These are phyloP conservation scores for Cystoderma amianthinum DNA, from an alignment of 768 basidiomycete genomes.

Conservation along the genomic window DNA sequence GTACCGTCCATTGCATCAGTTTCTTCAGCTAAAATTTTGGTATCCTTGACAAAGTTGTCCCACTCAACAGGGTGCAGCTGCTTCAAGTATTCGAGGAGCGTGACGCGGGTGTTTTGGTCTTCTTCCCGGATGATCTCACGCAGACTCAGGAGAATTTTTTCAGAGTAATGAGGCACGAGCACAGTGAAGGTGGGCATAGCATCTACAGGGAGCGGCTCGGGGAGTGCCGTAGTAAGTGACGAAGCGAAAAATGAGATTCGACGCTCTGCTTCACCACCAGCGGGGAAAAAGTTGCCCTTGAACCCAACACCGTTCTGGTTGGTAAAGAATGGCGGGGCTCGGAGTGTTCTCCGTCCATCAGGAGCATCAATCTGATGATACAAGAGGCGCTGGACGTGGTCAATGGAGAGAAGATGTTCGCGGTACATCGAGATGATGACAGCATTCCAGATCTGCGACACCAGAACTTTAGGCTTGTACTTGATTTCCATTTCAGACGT, in stretches of 20 bases:
- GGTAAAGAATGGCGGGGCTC: slow-evolving; percentile 97
- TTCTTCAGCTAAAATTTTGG: slow-evolving; percentile 97
- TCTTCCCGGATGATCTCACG: slow-evolving; percentile 99
- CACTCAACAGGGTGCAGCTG: slow-evolving; percentile 98
- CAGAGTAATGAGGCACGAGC: slow-evolving; percentile 96
- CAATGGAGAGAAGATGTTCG: slow-evolving; percentile 95
- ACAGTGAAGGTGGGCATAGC: slow-evolving; percentile 99
- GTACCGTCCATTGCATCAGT: slow-evolving; percentile 53
- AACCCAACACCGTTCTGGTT: slow-evolving; percentile 70
- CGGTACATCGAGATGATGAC: slow-evolving; percentile 99
- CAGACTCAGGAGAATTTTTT: slow-evolving; percentile 94
- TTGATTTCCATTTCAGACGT: slow-evolving; percentile 98
- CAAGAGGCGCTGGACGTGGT: slow-evolving; percentile 93
- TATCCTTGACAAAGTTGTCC: slow-evolving; percentile 99
- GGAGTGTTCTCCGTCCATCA: slow-evolving; percentile 85
- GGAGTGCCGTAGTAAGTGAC: slow-evolving; percentile 91
- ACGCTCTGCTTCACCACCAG: slow-evolving; percentile 91
- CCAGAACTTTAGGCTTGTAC: slow-evolving; percentile 98
- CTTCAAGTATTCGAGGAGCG: slow-evolving; percentile 95
- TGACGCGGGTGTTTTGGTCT: slow-evolving; percentile 94
- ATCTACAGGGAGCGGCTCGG: slow-evolving; percentile 92
- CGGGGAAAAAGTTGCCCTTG: slow-evolving; percentile 87
- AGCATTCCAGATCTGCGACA: slow-evolving; percentile 99
- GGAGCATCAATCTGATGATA: slow-evolving; percentile 95
- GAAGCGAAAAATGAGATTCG: slow-evolving; percentile 99